A percentile compares a stretch with the other conserved stretches of the same genome.
Conservation (phyloP, 139 green algal species). For the Micractinium sp. region DNA sequence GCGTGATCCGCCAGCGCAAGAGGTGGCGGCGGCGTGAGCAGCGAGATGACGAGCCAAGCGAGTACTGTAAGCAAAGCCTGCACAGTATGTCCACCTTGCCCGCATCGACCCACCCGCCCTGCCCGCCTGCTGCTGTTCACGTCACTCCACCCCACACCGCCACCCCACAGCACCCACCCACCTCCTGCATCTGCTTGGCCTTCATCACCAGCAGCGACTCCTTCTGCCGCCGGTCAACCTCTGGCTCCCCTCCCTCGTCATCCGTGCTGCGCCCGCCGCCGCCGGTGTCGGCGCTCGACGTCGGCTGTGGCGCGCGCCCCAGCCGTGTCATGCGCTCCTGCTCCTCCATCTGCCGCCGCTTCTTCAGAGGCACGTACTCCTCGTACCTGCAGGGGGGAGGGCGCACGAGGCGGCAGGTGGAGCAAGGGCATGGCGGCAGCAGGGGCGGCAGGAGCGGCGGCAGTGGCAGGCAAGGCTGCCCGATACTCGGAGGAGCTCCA, state of each 20-base stretch:
- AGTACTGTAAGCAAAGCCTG: too few species aligned
- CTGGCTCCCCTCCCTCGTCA: background rate
- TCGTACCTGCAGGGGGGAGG: slow-evolving; percentile 49
- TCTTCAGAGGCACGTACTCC: slow-evolving; percentile 92
- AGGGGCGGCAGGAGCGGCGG: slow-evolving; percentile 57
- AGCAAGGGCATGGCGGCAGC: background rate
- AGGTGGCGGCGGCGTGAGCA: too few species aligned
- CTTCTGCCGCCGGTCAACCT: slow-evolving; percentile 55
- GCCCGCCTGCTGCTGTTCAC: background rate
- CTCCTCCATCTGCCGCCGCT: slow-evolving; percentile 78
- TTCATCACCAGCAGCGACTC: slow-evolving; percentile 72
- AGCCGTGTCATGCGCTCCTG: slow-evolving; percentile 59
- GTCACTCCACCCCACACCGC: background rate
- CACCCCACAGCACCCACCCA: background rate
- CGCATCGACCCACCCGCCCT: background rate
- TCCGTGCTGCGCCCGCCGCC: slow-evolving; percentile 23
- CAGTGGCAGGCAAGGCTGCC: background rate
- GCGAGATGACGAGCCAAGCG: too few species aligned
- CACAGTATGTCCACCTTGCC: background rate
- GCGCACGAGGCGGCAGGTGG: background rate
- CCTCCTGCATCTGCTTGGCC: slow-evolving; percentile 65
- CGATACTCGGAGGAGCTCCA: too few species aligned
- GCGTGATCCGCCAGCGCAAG: too few species aligned
- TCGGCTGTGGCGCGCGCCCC: slow-evolving; percentile 25
- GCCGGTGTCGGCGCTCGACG: slow-evolving; percentile 18